Percentiles rank a stretch among this genome's conserved stretches.
phyloP scores from a whole-genome alignment of 2,329 filamentous ascomycete species.

The Ophiosphaerella korrae region DNA sequence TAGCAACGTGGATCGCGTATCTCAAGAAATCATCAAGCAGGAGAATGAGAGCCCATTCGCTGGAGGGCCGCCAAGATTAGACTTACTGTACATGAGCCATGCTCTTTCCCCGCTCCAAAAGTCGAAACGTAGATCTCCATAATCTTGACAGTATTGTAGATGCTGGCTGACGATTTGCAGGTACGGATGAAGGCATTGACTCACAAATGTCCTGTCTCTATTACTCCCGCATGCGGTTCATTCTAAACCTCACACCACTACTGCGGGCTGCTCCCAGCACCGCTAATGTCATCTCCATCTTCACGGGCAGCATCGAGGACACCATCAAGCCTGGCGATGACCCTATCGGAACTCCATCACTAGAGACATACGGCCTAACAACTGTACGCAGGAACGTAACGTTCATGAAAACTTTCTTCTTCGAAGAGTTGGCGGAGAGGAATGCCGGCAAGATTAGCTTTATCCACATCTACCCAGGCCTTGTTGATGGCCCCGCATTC shows the following conservation, averaged over 20 bases:
- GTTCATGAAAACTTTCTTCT: slow-evolving; percentile 41
- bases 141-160: neutral
- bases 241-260: slow-evolving; percentile 44
- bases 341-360: slow-evolving; percentile 32
- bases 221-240: slow-evolving; percentile 49
- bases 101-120: slow-evolving; percentile 44
- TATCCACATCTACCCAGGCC: slow-evolving; percentile 39
- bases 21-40: slow-evolving; percentile 26
- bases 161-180: slow-evolving; percentile 48
- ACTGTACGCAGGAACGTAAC: slow-evolving; percentile 33
- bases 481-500: slow-evolving; percentile 40
- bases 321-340: slow-evolving; percentile 26
- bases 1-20: slow-evolving; percentile 43
- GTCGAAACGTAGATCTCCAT: slow-evolving; percentile 48
- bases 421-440: slow-evolving; percentile 31
- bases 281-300: slow-evolving; percentile 44
- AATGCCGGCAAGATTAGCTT: slow-evolving; percentile 35
- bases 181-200: slow-evolving; percentile 44
- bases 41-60: slow-evolving; percentile 29
- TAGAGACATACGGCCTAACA: slow-evolving; percentile 30
- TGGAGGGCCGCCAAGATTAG: slow-evolving; percentile 34
- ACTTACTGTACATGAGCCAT: slow-evolving; percentile 42
- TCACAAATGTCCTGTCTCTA: slow-evolving; percentile 39
- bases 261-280: slow-evolving; percentile 24
- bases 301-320: slow-evolving; percentile 37